phyloP scores from a whole-genome alignment of 768 basidiomycete genomes.

The Nidularia pulvinata region DNA sequence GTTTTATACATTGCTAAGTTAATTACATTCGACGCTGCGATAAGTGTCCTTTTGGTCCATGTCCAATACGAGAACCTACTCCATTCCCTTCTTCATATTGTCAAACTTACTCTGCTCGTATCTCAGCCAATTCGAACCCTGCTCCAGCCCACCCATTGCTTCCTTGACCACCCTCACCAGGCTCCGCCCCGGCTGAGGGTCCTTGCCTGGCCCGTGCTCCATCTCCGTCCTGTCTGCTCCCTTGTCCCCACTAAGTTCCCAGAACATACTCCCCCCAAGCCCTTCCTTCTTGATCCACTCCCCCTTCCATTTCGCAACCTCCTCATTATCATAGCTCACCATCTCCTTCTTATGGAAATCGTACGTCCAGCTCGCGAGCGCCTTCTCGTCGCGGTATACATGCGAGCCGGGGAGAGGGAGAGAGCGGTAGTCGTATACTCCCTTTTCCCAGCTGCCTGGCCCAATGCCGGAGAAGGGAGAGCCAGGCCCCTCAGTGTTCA shows the following conservation, averaged over 20 bases:
- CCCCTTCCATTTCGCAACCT: conserved; percentile 72
- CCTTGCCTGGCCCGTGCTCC: conserved; percentile 77
- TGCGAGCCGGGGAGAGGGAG: conserved; percentile 79
- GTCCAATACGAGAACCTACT: conserved; percentile 5
- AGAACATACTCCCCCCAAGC: conserved; percentile 93
- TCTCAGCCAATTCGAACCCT: conserved; percentile 74
- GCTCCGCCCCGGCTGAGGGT: conserved; percentile 66
- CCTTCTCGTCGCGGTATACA: conserved; percentile 61
- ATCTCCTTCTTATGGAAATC: conserved; percentile 75
- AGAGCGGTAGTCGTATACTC: conserved; percentile 91
- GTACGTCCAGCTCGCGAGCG: conserved; percentile 83
- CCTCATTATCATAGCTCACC: conserved; percentile 79
- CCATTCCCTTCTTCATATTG: conserved; percentile 77
- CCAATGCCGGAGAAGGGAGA: conserved; percentile 80
- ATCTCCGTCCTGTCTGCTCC: conserved; percentile 64
- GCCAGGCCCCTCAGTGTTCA: conserved; percentile 83
- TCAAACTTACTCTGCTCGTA: conserved; percentile 81
- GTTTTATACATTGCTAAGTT: too few relatives aligned
- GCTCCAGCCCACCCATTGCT: conserved; percentile 75
- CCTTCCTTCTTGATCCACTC: conserved; percentile 75
- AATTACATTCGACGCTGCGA: too few relatives aligned
- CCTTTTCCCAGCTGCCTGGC: conserved; percentile 87
- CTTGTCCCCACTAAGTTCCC: conserved; percentile 93
- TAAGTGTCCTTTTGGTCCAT: too few relatives aligned
- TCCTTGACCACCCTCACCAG: conserved; percentile 76